These are phyloP conservation scores for Diaporthe sp. DNA, from an alignment of 2,329 filamentous ascomycete genomes.

Conservation along the genomic window DNA sequence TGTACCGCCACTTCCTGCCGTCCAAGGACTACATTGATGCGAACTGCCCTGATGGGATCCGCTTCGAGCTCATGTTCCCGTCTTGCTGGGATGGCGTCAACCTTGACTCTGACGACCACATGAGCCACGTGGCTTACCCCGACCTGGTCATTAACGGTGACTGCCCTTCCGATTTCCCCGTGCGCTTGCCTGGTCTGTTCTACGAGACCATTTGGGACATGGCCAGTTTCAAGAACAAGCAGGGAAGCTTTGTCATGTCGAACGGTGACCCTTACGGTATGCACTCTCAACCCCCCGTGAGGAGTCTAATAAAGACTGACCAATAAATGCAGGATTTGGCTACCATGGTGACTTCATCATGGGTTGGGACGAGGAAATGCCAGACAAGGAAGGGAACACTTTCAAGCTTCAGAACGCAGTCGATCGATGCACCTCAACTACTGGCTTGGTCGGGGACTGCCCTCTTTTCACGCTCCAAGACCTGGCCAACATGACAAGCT, in stretches of 20 bases:
- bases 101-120: conserved; percentile 64
- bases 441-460: conserved; percentile 79
- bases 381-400: not conserved
- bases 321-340: conserved; percentile 66
- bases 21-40: conserved; percentile 82
- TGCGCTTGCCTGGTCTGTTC: conserved; percentile 79
- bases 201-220: conserved; percentile 90
- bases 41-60: conserved; percentile 84
- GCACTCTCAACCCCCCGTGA: conserved; percentile 36
- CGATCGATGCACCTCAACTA: conserved; percentile 76
- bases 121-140: conserved; percentile 81
- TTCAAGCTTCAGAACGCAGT: conserved; percentile 77
- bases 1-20: conserved; percentile 85
- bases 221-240: conserved; percentile 66
- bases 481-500: conserved; percentile 64
- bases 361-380: conserved; percentile 72
- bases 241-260: conserved; percentile 78
- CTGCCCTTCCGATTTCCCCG: conserved; percentile 77
- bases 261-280: conserved; percentile 82
- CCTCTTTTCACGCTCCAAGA: conserved; percentile 77
- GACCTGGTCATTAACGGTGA: conserved; percentile 78
- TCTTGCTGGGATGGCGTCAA: conserved; percentile 87
- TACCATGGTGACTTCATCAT: conserved; percentile 85
- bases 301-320: conserved; percentile 28
- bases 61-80: conserved; percentile 88